Conservation (phyloP, 78 protist species). For the Paulinella micropora region DNA sequence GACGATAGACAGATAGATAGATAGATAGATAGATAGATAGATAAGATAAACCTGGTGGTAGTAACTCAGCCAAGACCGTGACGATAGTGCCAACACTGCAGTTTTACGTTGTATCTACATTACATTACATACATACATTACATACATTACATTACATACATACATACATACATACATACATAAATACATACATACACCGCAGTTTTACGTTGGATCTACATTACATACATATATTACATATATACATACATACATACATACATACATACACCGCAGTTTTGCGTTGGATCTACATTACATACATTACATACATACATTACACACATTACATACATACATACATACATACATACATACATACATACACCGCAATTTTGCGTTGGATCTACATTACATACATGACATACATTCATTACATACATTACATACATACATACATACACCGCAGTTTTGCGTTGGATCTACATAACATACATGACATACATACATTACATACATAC, state of each 20-base stretch:
- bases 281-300: background rate
- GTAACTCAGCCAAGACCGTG: constrained; percentile 2
- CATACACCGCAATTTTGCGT: too few relatives aligned
- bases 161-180: background rate
- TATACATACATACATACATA: background rate
- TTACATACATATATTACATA: background rate
- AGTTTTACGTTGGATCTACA: too few relatives aligned
- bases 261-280: background rate
- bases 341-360: too few relatives aligned
- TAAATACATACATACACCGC: background rate
- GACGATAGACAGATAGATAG: too few relatives aligned
- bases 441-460: too few relatives aligned
- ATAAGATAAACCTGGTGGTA: background rate
- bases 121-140: background rate
- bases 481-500: background rate
- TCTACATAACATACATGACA: background rate
- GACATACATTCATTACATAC: background rate
- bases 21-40: too few relatives aligned
- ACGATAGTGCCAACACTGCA: constrained; percentile 2
- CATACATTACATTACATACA: background rate
- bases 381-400: too few relatives aligned
- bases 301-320: background rate
- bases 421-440: background rate
- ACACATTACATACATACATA: background rate
- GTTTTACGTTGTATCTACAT: too few relatives aligned